Evolutionary conservation across 2,329 filamentous ascomycete genomes (phyloP), one percentile per base, ranked within the genome.

Genomic region (Elsinoe arachidis): DNA sequence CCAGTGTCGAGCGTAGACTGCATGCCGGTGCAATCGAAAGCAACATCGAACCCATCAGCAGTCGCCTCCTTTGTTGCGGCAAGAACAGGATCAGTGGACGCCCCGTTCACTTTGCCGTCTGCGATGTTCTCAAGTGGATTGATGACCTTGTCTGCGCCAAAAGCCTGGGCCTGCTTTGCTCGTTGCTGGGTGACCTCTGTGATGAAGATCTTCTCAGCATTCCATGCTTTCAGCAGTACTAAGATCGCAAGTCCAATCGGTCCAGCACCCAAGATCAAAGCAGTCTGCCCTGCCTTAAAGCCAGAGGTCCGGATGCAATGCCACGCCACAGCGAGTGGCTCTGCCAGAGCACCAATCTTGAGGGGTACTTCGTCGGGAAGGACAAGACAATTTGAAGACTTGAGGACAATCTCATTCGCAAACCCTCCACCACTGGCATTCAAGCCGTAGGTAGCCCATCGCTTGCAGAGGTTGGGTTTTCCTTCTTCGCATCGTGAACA

Each of bases 291-390:
- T 2, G 69, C 59, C 2, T 64, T 55, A 35, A 82, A 68, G 0
- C 75, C 74, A 0, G 75, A 75, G 3, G 78, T 70, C 4, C 74
- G 73, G 9, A 84, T 76, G 0, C 81, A 82, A 63, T 86, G 83
- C 82, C 82, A 85, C 7, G 80, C 82, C 0, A 86, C 82, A 0
- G 81, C 74, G 2, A 86, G 70, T 0, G 84, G 83, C 62, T 86
- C 83, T 5, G 85, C 77, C 2, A 86, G 71, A 0, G 83, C 82
- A n/a, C 67, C 79, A 14, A 81, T 70, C 41, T 81, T 77, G 17
- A 82, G 72, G 0, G 74, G 71, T 7, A 82, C 69, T 52, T 76
- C 75, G 4, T 77, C 72, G 0, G 82, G 80, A 0, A 84, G 69
- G 1, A 73, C 73, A 44, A 80, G 72, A 0, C 78, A 73, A 7